A percentile compares a stretch with the other conserved stretches of the same genome.
Conservation (phyloP, 257 asterid species). For the Ballota nigra region DNA sequence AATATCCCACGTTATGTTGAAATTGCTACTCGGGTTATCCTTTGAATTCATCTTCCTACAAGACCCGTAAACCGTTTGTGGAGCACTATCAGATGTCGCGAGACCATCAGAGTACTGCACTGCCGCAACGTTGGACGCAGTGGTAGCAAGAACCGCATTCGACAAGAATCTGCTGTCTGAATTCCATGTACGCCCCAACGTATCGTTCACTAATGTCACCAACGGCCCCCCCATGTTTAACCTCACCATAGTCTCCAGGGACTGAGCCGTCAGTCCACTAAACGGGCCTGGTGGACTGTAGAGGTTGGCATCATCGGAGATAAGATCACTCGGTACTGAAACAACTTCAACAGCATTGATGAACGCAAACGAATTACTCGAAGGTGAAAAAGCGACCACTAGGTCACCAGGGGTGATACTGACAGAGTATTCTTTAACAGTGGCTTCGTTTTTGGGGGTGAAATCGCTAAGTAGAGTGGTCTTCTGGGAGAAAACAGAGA, state of each 20-base stretch:
- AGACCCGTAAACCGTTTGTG: constrained; percentile 79
- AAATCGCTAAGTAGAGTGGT: constrained; percentile 47
- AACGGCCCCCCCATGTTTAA: constrained; percentile 82
- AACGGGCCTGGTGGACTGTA: constrained; percentile 44
- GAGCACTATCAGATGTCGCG: constrained; percentile 59
- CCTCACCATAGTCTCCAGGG: constrained; percentile 69
- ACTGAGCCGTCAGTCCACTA: constrained; percentile 40
- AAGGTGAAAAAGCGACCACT: constrained; percentile 51
- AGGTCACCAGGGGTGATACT: constrained; percentile 51
- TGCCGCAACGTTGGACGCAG: constrained; percentile 36
- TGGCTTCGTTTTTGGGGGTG: constrained; percentile 36
- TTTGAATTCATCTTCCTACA: constrained; percentile 54
- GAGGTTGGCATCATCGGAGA: constrained; percentile 49
- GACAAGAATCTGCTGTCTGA: constrained; percentile 45
- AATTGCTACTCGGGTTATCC: constrained; percentile 42
- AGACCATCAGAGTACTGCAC: constrained; percentile 59
- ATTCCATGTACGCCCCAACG: constrained; percentile 70
- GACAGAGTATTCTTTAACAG: constrained; percentile 57
- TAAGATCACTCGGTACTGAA: constrained; percentile 58
- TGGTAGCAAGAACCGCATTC: constrained; percentile 33
- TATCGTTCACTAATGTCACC: constrained; percentile 57
- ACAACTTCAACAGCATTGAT: constrained; percentile 78
- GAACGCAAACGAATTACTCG: constrained; percentile 56
- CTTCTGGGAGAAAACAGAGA: constrained; percentile 54
- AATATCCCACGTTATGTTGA: constrained; percentile 77